phyloP scores from a whole-genome alignment of 306 rosid genomes.

The Rosa multiflora region DNA sequence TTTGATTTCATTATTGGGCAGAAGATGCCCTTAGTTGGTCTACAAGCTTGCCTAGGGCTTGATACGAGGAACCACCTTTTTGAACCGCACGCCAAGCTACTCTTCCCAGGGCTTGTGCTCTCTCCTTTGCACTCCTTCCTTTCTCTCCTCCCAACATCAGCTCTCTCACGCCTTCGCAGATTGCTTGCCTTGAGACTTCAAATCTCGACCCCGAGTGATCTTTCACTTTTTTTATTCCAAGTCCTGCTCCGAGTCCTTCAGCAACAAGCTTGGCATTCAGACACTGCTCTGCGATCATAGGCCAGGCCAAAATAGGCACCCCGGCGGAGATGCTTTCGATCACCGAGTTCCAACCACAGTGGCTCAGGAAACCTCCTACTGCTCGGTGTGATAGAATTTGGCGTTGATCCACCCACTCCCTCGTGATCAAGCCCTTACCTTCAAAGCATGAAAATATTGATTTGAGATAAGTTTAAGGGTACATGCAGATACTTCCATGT shows the following conservation, averaged over 20 bases:
- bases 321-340: conserved; percentile 31
- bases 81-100: conserved; percentile 33
- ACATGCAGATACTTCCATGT: background rate
- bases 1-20: background rate
- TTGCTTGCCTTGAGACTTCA: conserved; percentile 16
- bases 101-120: conserved; percentile 23
- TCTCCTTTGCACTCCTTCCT: conserved; percentile 33
- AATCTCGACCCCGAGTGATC: background rate
- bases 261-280: conserved; percentile 33
- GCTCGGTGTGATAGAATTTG: conserved; percentile 22
- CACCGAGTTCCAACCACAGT: conserved; percentile 45
- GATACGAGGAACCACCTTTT: conserved; percentile 32
- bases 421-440: conserved; percentile 19
- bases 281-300: conserved; percentile 33
- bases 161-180: conserved; percentile 32
- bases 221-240: background rate
- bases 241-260: conserved; percentile 29
- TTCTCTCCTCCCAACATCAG: conserved; percentile 34
- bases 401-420: conserved; percentile 33
- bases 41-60: conserved; percentile 15
- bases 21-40: background rate
- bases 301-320: conserved; percentile 40
- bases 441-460: background rate
- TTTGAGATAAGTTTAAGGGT: background rate
- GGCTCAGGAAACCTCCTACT: conserved; percentile 36